Conservation (phyloP, 768 basidiomycete species). For the Macrolepiota dolichaula region DNA sequence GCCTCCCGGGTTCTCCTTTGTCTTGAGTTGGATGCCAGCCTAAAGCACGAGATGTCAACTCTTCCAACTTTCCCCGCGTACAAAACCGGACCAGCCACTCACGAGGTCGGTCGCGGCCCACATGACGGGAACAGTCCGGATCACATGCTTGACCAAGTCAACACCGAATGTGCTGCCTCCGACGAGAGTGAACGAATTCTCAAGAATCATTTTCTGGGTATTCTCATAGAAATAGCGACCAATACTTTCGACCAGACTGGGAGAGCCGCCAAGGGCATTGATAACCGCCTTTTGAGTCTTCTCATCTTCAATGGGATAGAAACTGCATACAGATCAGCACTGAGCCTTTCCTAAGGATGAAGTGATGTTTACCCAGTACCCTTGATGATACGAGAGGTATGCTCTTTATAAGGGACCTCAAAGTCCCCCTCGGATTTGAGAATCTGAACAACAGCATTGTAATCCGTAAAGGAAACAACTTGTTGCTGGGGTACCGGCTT, state of each 20-base stretch:
- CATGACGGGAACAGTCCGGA: conserved; percentile 59
- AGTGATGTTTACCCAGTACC: conserved; percentile 52
- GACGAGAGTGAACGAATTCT: conserved; percentile 53
- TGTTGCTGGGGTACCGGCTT: conserved; percentile 37
- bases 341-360: background rate
- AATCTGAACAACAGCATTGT: conserved; percentile 51
- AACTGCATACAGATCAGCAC: conserved; percentile 36
- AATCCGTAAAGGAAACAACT: conserved; percentile 35
- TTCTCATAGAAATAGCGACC: conserved; percentile 63
- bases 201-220: conserved; percentile 54
- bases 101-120: conserved; percentile 75
- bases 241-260: conserved; percentile 47
- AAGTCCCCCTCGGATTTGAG: conserved; percentile 46
- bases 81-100: conserved; percentile 21
- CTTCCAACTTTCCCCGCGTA: background rate
- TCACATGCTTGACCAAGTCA: conserved; percentile 67
- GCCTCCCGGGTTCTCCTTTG: conserved; percentile 48
- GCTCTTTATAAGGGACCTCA: conserved; percentile 42
- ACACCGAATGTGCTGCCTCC: conserved; percentile 51
- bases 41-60: conserved; percentile 22
- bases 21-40: conserved; percentile 75
- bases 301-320: conserved; percentile 58
- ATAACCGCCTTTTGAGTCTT: conserved; percentile 48
- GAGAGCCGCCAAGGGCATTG: conserved; percentile 40
- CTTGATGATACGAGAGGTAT: conserved; percentile 50